These are phyloP conservation scores for Crithidia mellificae DNA, from an alignment of 208 protist species.

Conservation along the genomic window DNA sequence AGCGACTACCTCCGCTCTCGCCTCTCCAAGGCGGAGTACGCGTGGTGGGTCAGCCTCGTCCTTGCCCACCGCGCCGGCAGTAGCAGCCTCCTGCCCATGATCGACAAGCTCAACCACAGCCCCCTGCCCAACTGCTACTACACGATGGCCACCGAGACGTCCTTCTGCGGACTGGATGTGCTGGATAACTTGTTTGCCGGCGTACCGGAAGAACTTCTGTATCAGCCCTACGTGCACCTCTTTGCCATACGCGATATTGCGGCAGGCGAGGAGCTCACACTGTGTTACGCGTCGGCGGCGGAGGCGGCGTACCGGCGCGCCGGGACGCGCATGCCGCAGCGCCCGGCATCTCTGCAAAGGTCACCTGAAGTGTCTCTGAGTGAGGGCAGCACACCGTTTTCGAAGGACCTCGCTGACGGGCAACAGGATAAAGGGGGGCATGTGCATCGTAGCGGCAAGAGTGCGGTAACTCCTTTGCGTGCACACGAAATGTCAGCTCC, in stretches of 20 bases:
- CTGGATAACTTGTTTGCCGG: conserved; percentile 88
- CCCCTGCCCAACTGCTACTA: conserved; percentile 81
- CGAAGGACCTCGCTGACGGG: no score
- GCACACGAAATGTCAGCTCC: no score
- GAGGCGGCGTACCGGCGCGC: conserved; percentile 33
- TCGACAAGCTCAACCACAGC: conserved; percentile 88
- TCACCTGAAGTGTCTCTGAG: not conserved
- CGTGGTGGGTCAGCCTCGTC: conserved; percentile 83
- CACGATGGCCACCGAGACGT: conserved; percentile 67
- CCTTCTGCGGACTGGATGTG: conserved; percentile 75
- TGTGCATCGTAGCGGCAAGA: no score
- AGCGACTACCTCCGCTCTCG: conserved; percentile 56
- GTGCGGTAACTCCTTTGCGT: no score
- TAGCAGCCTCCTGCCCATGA: conserved; percentile 67
- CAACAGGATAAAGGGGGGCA: no score
- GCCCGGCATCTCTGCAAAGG: conserved; percentile 11
- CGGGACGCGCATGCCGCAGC: not conserved
- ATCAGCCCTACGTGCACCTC: conserved; percentile 78
- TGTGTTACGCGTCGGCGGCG: conserved; percentile 71
- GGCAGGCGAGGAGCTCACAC: conserved; percentile 69
- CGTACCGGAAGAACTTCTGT: conserved; percentile 61
- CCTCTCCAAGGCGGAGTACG: conserved; percentile 50
- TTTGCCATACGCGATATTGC: conserved; percentile 73
- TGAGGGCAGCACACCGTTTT: no score
- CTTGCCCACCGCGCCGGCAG: conserved; percentile 66